Evolutionary conservation across 768 basidiomycete species (phyloP), one percentile per base, ranked within the genome.

Genomic region (Suillus brevipes): DNA sequence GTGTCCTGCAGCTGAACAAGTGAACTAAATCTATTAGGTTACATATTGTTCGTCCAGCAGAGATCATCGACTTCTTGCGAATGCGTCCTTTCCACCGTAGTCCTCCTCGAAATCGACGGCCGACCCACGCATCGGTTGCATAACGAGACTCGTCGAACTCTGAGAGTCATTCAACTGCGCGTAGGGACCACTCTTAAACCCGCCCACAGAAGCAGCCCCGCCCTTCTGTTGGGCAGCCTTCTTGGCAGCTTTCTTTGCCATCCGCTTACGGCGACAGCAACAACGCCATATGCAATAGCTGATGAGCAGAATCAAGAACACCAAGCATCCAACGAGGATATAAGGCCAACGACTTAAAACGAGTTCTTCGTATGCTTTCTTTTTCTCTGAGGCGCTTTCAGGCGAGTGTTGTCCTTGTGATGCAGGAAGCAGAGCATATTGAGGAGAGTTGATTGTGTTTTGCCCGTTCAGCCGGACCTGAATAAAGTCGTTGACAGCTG

Each of bases 311-410:
- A 82, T 61, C 31, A 87, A 73, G 65, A 87, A 75, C 3, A 82
- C 74, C 34, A 92, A 78, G 66, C 85, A 85, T 43, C 88, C 90
- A 10, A 80, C 66, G 52, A 89, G 81, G 71, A 90, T 90, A 72
- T 89, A 90, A 4, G 87, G 89, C 91, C 88, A 92, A 65, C 82
- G 88, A 71, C 87, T 89, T 70, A 88, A 82, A 45, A 87, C 79
- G 79, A 82, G 78, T 74, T 87, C 88, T 70, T 87, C 84, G 68
- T 86, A 85, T 65, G 80, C 79, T 61, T 87, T 83, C 78, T 90
- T 89, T 78, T 89, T 88, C 75, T 89, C 89, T 64, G 79, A 81
- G 2, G 68, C 81, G n/a, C 81, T 83, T 50, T 90, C 80, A 3
- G 90, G 90, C 0, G 90, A 91, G 66, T 84, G 81, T 65, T 86